Percentiles rank a stretch among this genome's conserved stretches.
Evolutionary conservation across 345 rosid genomes (phyloP).

Genomic region (Barbarea vulgaris): DNA sequence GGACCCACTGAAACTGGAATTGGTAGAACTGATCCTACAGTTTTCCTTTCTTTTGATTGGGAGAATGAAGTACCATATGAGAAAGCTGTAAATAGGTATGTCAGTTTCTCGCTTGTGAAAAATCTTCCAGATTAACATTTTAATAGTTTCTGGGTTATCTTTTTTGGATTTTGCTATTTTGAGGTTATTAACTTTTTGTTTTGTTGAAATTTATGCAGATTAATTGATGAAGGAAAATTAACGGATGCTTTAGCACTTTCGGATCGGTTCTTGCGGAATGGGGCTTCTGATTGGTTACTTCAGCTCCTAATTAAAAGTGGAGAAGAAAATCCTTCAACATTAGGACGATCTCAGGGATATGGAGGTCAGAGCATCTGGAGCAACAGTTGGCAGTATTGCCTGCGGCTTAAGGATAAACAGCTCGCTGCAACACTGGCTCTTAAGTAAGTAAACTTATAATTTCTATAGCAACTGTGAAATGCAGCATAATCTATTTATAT

Average conservation of each 20-base stretch:
- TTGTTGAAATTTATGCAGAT: constrained; percentile 45
- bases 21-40: constrained; percentile 58
- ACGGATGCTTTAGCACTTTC: constrained; percentile 98
- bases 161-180: constrained; percentile 10
- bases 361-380: constrained; percentile 70
- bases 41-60: constrained; percentile 91
- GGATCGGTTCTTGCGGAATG: constrained; percentile 89
- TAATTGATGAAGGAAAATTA: constrained; percentile 84
- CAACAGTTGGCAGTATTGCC: constrained; percentile 94
- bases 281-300: constrained; percentile 88
- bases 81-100: constrained; percentile 84
- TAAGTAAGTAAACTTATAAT: constrained; percentile 55
- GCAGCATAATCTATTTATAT: background rate
- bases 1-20: constrained; percentile 48
- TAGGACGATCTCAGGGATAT: constrained; percentile 58
- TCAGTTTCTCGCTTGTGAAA: constrained; percentile 5
- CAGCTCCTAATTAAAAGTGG: constrained; percentile 76
- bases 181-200: constrained; percentile 13
- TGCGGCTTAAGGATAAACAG: constrained; percentile 91
- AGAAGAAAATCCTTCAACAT: constrained; percentile 59
- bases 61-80: constrained; percentile 89
- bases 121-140: background rate
- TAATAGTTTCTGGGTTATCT: constrained; percentile 3
- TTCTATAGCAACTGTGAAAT: constrained; percentile 5
- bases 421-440: constrained; percentile 88